Evolutionary conservation across 2,329 filamentous ascomycete species (phyloP), one percentile per base, ranked within the genome.

Genomic region (Pseudocercospora ulei): DNA sequence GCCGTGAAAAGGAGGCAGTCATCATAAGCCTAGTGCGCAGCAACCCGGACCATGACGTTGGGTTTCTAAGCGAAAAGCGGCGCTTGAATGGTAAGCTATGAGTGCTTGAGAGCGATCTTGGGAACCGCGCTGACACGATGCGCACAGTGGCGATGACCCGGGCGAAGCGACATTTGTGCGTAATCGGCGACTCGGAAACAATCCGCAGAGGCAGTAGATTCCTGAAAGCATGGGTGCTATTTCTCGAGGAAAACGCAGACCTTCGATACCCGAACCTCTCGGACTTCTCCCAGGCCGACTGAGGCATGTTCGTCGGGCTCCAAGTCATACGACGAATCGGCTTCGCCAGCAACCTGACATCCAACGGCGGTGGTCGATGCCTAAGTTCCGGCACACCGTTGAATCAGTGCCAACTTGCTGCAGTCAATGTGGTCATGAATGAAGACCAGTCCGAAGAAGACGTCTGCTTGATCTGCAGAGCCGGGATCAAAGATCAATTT

Each of bases 141-240:
- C 36, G 20, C 26, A 22, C 53, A 93, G 87, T 96, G 53, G 88
- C 90, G 37, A 96, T 98, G 87, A 98, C 90, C 46, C 76, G 90
- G 50, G 85, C 90, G 4, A 88, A 82, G 65, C 75, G 90, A 52
- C 88, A 90, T 57, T 69, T 98, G 27, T 90, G 83, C 47, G 73
- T 98, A 11, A 80, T 95, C 54, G 90, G 88, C 28, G 90, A 98
- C 62, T 90, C 85, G 43, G 90, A 95, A 60, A 96, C 88, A 2
- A 83, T 94, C 39, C 78, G 80, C 62, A 78, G 84, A 63, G 87
- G 87, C 14, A 86, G 82, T 62, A 70, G 70, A 42, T 96, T 94
- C 58, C 70, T 96, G 46, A 86, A 84, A 62, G 71, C 71, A 46
- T 96, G 88, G 90, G 94, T 95, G 83, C 74, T 71, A 6, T 88